Base-by-base conservation (phyloP, 495 filamentous ascomycete genomes). In the Aspergillus diversus region DNA sequence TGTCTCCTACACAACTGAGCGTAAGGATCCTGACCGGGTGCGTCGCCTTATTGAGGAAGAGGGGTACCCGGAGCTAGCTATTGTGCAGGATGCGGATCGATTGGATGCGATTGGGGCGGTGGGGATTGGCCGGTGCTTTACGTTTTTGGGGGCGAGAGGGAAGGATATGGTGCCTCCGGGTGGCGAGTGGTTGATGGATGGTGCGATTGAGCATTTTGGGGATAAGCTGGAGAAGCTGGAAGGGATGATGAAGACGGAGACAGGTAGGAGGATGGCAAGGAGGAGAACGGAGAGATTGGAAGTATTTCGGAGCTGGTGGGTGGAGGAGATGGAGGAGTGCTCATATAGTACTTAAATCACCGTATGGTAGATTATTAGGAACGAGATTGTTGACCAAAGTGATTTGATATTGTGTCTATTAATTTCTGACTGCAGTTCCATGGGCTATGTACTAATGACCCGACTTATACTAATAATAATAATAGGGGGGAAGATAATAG, bases 81-180 rank as follows among this genome's bases (percentile, higher is more conserved):
- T 96, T 49, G 92, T 97, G 12, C 93, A 97, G 74, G 93, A 97
- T 74, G 93, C 93, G 2, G 93, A 97, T 77, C 81, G 93, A 8
- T 77, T 97, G 43, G 93, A 97, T 81, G 92, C 93, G 4, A 85
- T 97, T 66, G 93, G 93, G 2, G 91, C 91, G 0, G 81, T 97
- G 53, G 93, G 92, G 4, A 86, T 97, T 57, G 93, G 84, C 3
- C 73, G 93, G 46, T 82, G 84, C 49, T 96, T 97, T 73, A 89
- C 90, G 3, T 96, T 86, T 71, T 82, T 87, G 1, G 92, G 86
- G 0, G 89, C 87, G 7, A 86, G 84, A 76, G 72, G 75, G 21
- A 61, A 65, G 54, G 74, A 76, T 39, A 71, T 73, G 53, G 60
- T 64, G 15, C 65, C 63, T 15, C 67, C 67, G 31, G 65, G 59